phyloP scores from a whole-genome alignment of 768 basidiomycete species.

The Coprinellus micaceus region DNA sequence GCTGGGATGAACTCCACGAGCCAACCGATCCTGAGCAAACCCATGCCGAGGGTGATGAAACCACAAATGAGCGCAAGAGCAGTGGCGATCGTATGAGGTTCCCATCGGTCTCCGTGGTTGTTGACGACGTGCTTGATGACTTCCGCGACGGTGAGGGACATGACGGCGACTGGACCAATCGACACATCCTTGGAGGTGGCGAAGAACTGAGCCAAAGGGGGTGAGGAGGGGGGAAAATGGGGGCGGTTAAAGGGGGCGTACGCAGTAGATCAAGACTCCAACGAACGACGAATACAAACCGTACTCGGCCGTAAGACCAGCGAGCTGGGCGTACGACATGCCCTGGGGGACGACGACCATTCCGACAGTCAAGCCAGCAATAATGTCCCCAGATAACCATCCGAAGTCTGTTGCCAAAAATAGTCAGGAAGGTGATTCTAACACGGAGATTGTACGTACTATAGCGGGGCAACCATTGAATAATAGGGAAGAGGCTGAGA shows the following conservation, averaged over 20 bases:
- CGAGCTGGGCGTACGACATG: constrained; percentile 90
- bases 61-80: constrained; percentile 83
- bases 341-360: constrained; percentile 93
- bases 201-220: constrained; percentile 58
- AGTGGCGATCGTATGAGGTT: constrained; percentile 74
- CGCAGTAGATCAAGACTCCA: constrained; percentile 80
- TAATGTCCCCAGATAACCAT: constrained; percentile 83
- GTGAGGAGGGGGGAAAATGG: neutral
- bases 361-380: constrained; percentile 91
- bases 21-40: constrained; percentile 88
- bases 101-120: constrained; percentile 54
- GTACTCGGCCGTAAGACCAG: constrained; percentile 80
- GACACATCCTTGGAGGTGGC: constrained; percentile 98
- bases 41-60: constrained; percentile 87
- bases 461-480: constrained; percentile 84
- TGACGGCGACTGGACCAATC: constrained; percentile 99
- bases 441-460: constrained; percentile 43
- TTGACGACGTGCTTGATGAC: constrained; percentile 67
- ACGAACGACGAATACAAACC: constrained; percentile 94
- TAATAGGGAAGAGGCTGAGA: constrained; percentile 73
- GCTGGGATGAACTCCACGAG: constrained; percentile 91
- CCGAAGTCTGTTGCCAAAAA: constrained; percentile 49
- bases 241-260: constrained; percentile 30
- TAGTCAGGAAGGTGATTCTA: neutral
- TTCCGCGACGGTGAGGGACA: constrained; percentile 85